Evolutionary conservation across 164 flowering plant species (phyloP), one percentile per base, ranked within the genome.

Genomic region (Hamamelis virginiana): DNA sequence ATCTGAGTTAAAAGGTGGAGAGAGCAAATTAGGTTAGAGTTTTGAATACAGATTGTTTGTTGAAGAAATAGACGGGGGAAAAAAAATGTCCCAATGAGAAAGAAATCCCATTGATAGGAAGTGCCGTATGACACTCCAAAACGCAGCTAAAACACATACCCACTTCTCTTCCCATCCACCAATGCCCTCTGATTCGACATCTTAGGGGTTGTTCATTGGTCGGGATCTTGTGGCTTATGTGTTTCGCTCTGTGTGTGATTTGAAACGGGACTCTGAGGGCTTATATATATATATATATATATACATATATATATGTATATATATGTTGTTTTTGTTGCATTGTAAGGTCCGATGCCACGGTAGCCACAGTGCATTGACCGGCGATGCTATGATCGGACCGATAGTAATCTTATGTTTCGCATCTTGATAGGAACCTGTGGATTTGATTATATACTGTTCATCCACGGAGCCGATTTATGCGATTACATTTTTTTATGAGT

Each of bases 391-490:
- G 85, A 82, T 82, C 65, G 84, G 75, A 72, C 85, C 85, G 0
- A 84, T 8, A 84, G 21, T 28, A 61, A 84, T 48, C 43, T 46
- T n/a, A 10, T 66, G 44, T 78, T 84, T 86, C 81, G 86, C 80
- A 80, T 76, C 1, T 61, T 86, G 86, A 86, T 84, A 86, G 90
- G 90, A 84, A 86, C 63, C 90, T 82, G 85, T 81, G 83, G 74
- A 76, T 61, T 63, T 56, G 67, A 64, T 60, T 38, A 19, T 51
- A 23, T 43, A 12, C 71, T 19, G 41, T 71, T 69, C 81, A 43
- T 80, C 72, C 68, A 78, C 78, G 72, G 89, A 79, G 89, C 89
- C 89, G 87, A 19, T 84, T 82, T 66, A 0, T 80, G 89, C 83
- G 86, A 86, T 84, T 77, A 86, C 84, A 86, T n/a, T n/a, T n/a